These are phyloP conservation scores for Syzygium aromaticum DNA, from an alignment of 345 rosid genomes.

Conservation along the genomic window DNA sequence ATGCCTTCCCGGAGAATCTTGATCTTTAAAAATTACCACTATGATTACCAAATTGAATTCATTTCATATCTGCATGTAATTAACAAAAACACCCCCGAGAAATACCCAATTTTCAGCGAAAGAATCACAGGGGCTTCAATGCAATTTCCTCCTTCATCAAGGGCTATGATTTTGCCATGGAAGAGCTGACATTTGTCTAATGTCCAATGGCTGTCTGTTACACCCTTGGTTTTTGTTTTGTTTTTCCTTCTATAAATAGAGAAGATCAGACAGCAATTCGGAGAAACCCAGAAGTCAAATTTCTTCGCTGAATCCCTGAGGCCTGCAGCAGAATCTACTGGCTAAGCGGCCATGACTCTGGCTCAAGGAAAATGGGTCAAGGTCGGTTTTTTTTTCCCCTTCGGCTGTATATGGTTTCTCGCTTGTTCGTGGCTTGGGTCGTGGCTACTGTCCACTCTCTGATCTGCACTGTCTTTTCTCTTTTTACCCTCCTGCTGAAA, in stretches of 20 bases:
- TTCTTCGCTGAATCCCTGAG: neutral
- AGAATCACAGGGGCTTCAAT: neutral
- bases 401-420: neutral
- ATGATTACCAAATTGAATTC: neutral
- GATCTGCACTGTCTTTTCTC: neutral
- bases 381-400: constrained; percentile 15
- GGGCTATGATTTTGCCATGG: neutral
- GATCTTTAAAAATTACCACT: neutral
- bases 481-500: neutral
- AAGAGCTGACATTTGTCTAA: neutral
- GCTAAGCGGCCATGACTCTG: constrained; percentile 15
- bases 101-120: neutral
- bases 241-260: neutral
- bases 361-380: constrained; percentile 59
- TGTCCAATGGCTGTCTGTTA: neutral
- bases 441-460: neutral
- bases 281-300: neutral
- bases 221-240: neutral
- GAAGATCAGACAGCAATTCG: neutral
- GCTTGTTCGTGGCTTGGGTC: neutral
- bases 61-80: too few species aligned
- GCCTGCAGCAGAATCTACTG: neutral
- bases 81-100: neutral
- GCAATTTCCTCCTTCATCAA: neutral
- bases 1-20: neutral